phyloP scores from a whole-genome alignment of 345 rosid species.

The Microcos paniculata region DNA sequence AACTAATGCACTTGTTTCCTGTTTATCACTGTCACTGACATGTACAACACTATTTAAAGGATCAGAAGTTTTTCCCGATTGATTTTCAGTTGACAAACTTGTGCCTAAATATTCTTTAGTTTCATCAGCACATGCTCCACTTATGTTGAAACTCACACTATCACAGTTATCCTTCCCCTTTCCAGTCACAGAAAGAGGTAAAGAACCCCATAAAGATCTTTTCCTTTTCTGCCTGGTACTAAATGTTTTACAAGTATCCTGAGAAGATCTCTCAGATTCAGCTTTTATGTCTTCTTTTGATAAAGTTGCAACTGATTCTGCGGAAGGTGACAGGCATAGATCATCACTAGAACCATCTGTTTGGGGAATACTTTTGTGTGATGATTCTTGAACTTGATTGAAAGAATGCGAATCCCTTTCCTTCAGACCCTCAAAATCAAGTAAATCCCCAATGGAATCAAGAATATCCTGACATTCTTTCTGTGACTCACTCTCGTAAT shows the following conservation, averaged over 20 bases:
- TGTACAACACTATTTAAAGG: slow-evolving; percentile 30
- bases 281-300: slow-evolving; percentile 36
- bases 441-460: slow-evolving; percentile 70
- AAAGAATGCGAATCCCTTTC: slow-evolving; percentile 32
- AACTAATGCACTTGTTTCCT: slow-evolving; percentile 31
- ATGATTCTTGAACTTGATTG: slow-evolving; percentile 31
- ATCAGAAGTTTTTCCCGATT: slow-evolving; percentile 29
- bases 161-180: slow-evolving; percentile 35
- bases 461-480: slow-evolving; percentile 96
- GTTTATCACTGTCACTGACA: slow-evolving; percentile 26
- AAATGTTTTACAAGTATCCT: slow-evolving; percentile 25
- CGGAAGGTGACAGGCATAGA: slow-evolving; percentile 30
- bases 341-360: slow-evolving; percentile 51
- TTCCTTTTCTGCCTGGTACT: slow-evolving; percentile 35
- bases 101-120: slow-evolving; percentile 21
- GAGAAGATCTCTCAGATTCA: slow-evolving; percentile 33
- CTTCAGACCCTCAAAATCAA: slow-evolving; percentile 40
- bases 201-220: slow-evolving; percentile 60
- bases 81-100: slow-evolving; percentile 26
- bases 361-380: slow-evolving; percentile 41
- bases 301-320: slow-evolving; percentile 38
- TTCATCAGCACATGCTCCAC: slow-evolving; percentile 32
- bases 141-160: slow-evolving; percentile 18
- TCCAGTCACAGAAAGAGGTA: slow-evolving; percentile 48
- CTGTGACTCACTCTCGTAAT: slow-evolving; percentile 80